A percentile compares a stretch with the other conserved stretches of the same genome.
phyloP scores from a whole-genome alignment of 2,329 filamentous ascomycete genomes.

The Neonectria faginata region DNA sequence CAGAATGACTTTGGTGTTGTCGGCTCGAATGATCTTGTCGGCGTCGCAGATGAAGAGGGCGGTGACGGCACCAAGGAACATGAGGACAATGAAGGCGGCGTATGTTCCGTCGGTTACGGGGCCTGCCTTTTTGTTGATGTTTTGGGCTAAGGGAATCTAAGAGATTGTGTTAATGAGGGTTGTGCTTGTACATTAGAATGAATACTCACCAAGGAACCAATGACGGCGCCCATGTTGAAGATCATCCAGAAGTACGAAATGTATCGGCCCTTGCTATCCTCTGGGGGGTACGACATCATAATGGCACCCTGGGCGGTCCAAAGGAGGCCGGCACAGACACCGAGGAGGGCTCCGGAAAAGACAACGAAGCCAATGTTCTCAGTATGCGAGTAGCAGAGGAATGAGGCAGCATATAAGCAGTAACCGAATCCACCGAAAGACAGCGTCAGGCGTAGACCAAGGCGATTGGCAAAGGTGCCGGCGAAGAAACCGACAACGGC shows the following conservation, averaged over 20 bases:
- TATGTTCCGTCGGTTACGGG: constrained; percentile 64
- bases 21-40: constrained; percentile 54
- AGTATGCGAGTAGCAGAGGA: constrained; percentile 78
- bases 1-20: constrained; percentile 52
- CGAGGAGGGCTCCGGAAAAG: constrained; percentile 81
- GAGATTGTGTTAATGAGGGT: constrained; percentile 14
- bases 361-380: constrained; percentile 76
- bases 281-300: constrained; percentile 90
- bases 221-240: constrained; percentile 91
- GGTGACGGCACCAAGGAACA: constrained; percentile 61
- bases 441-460: constrained; percentile 76
- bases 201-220: constrained; percentile 74
- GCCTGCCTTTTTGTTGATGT: constrained; percentile 67
- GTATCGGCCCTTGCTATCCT: constrained; percentile 85
- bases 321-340: constrained; percentile 81
- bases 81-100: constrained; percentile 61
- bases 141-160: constrained; percentile 77
- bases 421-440: constrained; percentile 82
- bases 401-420: constrained; percentile 77
- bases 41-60: constrained; percentile 62
- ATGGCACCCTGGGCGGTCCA: constrained; percentile 88
- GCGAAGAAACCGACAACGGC: constrained; percentile 76
- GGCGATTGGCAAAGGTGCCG: constrained; percentile 80
- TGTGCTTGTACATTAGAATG: neutral
- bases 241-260: constrained; percentile 96